Conservation (phyloP, 768 basidiomycete genomes). For the Calocera cornea region DNA sequence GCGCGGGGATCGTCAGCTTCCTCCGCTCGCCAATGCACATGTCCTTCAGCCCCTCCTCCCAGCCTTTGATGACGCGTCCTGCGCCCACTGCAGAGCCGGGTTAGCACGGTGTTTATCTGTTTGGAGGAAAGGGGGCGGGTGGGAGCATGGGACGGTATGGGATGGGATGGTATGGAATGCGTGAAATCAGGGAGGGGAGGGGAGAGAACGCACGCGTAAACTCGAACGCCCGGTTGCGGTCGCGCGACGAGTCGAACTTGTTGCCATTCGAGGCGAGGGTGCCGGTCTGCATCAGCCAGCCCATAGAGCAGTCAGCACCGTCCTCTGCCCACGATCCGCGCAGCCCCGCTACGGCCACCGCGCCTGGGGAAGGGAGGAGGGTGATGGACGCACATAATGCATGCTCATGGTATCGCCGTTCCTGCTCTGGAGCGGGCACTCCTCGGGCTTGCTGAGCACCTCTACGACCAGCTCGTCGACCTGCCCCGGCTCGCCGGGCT, state of each 20-base stretch:
- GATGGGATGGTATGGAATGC: no score
- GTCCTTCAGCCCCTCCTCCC: not conserved
- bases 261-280: slow-evolving; percentile 59
- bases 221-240: slow-evolving; percentile 61
- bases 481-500: not conserved
- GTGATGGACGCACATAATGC: slow-evolving; percentile 50
- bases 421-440: slow-evolving; percentile 29
- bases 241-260: slow-evolving; percentile 85
- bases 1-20: slow-evolving; percentile 69
- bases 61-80: not conserved
- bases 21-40: slow-evolving; percentile 87
- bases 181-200: no score
- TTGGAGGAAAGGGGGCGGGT: no score
- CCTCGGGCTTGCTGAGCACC: slow-evolving; percentile 43
- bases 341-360: not conserved
- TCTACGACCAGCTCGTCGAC: slow-evolving; percentile 42
- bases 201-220: slow-evolving; percentile 48
- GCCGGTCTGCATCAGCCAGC: slow-evolving; percentile 48
- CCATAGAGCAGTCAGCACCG: not conserved
- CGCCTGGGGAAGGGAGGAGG: slow-evolving; percentile 9
- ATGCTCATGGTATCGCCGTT: slow-evolving; percentile 55
- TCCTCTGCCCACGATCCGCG: no score
- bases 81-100: not conserved
- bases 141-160: no score
- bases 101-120: not conserved